phyloP scores from a whole-genome alignment of 2,329 filamentous ascomycete genomes.

The Septoria petroselini region DNA sequence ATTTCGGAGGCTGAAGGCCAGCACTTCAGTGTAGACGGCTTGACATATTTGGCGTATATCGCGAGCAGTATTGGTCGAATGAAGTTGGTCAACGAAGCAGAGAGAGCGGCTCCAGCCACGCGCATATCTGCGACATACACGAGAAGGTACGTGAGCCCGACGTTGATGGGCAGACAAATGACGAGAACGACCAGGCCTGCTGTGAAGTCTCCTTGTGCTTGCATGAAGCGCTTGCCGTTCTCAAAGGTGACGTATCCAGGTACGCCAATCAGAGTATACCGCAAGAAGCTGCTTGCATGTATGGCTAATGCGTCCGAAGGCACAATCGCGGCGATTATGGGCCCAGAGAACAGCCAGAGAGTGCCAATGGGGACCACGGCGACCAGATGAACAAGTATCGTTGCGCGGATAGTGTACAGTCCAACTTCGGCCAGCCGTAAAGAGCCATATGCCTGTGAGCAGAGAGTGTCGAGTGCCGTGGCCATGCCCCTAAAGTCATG shows the following conservation, averaged over 20 bases:
- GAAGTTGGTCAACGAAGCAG: conserved; percentile 43
- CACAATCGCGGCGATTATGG: conserved; percentile 42
- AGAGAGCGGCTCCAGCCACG: conserved; percentile 52
- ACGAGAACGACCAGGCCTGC: conserved; percentile 37
- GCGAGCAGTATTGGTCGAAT: conserved; percentile 50
- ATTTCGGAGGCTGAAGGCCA: conserved; percentile 40
- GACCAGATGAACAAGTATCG: conserved; percentile 49
- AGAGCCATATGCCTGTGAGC: conserved; percentile 53
- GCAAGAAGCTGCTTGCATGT: conserved; percentile 51
- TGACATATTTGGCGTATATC: conserved; percentile 45
- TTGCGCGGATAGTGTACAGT: conserved; percentile 54
- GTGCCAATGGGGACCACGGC: conserved; percentile 48
- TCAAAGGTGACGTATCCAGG: conserved; percentile 56
- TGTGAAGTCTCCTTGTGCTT: conserved; percentile 55
- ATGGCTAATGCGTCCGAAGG: conserved; percentile 46
- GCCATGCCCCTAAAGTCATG: conserved; percentile 42
- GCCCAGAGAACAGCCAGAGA: conserved; percentile 48
- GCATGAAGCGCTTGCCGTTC: conserved; percentile 54
- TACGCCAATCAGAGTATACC: conserved; percentile 49
- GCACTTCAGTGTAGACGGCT: conserved; percentile 43
- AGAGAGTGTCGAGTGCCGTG: conserved; percentile 52
- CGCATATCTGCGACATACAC: conserved; percentile 41
- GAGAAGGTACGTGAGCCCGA: conserved; percentile 22
- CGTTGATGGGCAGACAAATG: conserved; percentile 22
- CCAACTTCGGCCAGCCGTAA: conserved; percentile 50